Conservation (phyloP, 208 protist genomes). For the Trypanosomatidae sp. region DNA sequence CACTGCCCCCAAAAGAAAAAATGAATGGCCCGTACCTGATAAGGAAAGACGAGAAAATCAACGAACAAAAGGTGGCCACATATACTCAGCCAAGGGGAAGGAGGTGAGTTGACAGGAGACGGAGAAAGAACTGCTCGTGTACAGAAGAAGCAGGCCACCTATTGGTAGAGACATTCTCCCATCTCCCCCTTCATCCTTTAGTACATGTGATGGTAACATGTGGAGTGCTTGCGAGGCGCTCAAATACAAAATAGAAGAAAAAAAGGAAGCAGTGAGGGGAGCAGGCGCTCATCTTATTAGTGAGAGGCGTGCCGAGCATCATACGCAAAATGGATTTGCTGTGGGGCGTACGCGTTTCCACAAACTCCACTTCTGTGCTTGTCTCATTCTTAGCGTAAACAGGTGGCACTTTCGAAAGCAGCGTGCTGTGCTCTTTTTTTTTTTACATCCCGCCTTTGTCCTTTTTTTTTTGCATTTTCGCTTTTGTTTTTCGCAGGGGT, state of each 20-base stretch:
- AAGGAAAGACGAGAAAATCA: neutral
- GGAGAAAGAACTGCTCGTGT: neutral
- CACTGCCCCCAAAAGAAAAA: neutral
- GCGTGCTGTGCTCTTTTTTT: neutral
- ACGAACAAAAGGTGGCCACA: constrained; percentile 1
- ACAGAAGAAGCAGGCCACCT: neutral
- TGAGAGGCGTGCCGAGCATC: constrained; percentile 2
- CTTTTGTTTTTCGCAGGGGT: constrained; percentile 1
- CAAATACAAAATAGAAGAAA: neutral
- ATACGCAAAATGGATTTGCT: neutral
- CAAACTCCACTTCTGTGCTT: neutral
- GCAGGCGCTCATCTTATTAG: neutral
- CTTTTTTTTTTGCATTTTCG: constrained; percentile 1
- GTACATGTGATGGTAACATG: neutral
- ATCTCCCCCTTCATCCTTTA: constrained; percentile 1
- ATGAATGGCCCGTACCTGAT: neutral
- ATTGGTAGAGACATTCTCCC: neutral
- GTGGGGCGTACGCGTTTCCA: neutral
- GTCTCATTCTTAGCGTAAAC: neutral
- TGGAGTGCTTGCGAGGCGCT: neutral
- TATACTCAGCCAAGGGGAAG: neutral
- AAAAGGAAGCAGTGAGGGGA: neutral
- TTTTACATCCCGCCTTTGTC: neutral
- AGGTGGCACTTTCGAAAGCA: neutral
- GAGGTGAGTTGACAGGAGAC: neutral